Evolutionary conservation across 2,329 filamentous ascomycete genomes (phyloP).

Genomic region (Venturia asperata): DNA sequence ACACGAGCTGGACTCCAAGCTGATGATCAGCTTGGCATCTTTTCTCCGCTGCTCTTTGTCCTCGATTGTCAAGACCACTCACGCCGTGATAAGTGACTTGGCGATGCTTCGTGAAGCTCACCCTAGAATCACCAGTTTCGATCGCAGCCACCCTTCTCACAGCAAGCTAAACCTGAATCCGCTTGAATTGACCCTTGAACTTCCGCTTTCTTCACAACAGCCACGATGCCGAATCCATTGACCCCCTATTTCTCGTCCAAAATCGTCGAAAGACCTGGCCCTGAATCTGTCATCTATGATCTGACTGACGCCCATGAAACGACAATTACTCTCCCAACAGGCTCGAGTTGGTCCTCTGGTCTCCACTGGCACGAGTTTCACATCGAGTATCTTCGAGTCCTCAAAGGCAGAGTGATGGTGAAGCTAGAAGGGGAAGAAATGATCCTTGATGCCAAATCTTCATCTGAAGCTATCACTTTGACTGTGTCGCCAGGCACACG

Average conservation of each 20-base stretch:
- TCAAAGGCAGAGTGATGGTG: conserved; percentile 34
- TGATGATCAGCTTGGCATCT: not conserved
- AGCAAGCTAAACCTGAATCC: not conserved
- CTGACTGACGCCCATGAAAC: conserved; percentile 34
- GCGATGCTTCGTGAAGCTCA: not conserved
- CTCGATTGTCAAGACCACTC: not conserved
- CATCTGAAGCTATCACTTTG: conserved; percentile 23
- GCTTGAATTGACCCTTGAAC: not conserved
- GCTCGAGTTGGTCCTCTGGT: conserved; percentile 43
- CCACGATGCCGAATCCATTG: not conserved
- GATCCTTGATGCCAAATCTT: conserved; percentile 25
- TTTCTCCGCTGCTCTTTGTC: not conserved
- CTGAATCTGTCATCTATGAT: conserved; percentile 29
- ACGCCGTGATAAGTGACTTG: not conserved
- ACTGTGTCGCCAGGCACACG: conserved; percentile 33
- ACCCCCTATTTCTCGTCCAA: conserved; percentile 1
- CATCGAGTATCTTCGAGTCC: conserved; percentile 41
- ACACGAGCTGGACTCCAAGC: not conserved
- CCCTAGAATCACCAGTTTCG: not conserved
- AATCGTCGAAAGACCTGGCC: conserved; percentile 22
- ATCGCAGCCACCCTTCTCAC: not conserved
- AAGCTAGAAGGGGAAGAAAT: conserved; percentile 18
- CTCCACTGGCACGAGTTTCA: conserved; percentile 46
- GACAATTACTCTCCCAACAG: conserved; percentile 38
- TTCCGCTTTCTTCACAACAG: not conserved